Base-by-base conservation (phyloP, 2,329 filamentous ascomycete species). In the Taxawa tesnikishii region DNA sequence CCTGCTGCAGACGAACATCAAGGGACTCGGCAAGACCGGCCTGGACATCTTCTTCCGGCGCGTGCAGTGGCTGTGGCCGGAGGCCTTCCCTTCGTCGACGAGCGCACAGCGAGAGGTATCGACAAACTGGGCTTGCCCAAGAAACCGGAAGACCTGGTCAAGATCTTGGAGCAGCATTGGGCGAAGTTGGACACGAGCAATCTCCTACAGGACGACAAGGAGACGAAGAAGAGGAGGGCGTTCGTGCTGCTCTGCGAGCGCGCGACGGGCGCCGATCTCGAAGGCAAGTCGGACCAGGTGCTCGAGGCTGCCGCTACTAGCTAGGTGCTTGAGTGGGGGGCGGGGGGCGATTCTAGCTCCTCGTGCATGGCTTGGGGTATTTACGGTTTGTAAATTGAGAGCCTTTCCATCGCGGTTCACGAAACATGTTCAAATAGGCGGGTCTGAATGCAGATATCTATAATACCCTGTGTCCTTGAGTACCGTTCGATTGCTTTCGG, bases 41-140 rank as follows among this genome's bases (percentile, higher is more conserved):
- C 39, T 59, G 2, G 53, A 63, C 28, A 61, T 63, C 36, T 63
- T 63, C 41, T 53, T 53, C 21, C 45, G 60, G 4, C 42, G 60
- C 1, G 46, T 62, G 10, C 58, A 63, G 40, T 56, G 58, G 46
- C 32, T 50, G 26, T 63, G 58, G 58, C 34, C 42, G 6, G 46
- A 50, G 12, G 42, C 46, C 0, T 62, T 46, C 43, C 58, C 59
- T 62, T 56, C 36, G 42, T 59, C 4, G 59, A 63, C 43, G 41
- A 46, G 9, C 45, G 48, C 33, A 56, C 56, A 6, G 37, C 48
- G 31, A 42, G 47, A 9, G 46, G 50, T 10, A 34, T 60, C 26
- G 47, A 50, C 27, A 46, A 53, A 32, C 33, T 60, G 7, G 57
- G 55, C 0, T 36, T 63, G 34, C 49, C 57, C 6, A 47, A 50